Conservation (phyloP, 768 basidiomycete genomes). For the Cystoderma amianthinum region DNA sequence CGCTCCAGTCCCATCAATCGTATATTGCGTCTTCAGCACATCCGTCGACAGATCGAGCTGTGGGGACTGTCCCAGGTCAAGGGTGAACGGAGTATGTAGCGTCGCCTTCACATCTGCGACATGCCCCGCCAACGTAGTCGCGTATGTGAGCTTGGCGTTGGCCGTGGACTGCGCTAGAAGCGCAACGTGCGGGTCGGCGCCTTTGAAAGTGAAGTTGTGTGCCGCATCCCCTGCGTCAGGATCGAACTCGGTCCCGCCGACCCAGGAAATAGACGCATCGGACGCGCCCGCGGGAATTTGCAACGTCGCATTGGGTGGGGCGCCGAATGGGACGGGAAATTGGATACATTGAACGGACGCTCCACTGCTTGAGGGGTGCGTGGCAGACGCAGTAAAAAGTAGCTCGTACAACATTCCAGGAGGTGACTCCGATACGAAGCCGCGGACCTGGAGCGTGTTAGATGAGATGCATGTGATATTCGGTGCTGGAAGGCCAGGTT, state of each 20-base stretch:
- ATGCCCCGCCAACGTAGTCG: constrained; percentile 37
- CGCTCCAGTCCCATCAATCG: constrained; percentile 21
- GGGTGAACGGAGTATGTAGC: constrained; percentile 40
- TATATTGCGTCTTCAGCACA: constrained; percentile 44
- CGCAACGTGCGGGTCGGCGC: constrained; percentile 49
- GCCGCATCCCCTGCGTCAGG: constrained; percentile 52
- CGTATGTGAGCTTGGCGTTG: constrained; percentile 22
- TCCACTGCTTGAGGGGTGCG: too few relatives aligned
- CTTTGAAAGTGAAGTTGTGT: constrained; percentile 55
- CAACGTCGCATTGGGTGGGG: constrained; percentile 37
- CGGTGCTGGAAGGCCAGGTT: constrained; percentile 43
- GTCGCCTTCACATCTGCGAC: constrained; percentile 39
- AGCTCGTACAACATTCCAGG: constrained; percentile 73
- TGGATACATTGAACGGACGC: constrained; percentile 21
- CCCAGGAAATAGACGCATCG: constrained; percentile 65
- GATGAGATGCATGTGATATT: constrained; percentile 55
- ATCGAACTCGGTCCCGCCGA: constrained; percentile 67
- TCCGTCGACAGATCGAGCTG: constrained; percentile 51
- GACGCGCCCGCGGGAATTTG: constrained; percentile 30
- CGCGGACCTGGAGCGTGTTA: constrained; percentile 47
- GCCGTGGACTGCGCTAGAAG: constrained; percentile 23
- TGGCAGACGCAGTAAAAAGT: constrained; percentile 37
- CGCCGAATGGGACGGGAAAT: constrained; percentile 19
- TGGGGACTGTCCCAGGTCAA: constrained; percentile 54
- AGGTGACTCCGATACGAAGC: constrained; percentile 27